Base-by-base conservation (phyloP, 2,329 filamentous ascomycete species). In the Ophiocordyceps camponoti-leonardi region DNA sequence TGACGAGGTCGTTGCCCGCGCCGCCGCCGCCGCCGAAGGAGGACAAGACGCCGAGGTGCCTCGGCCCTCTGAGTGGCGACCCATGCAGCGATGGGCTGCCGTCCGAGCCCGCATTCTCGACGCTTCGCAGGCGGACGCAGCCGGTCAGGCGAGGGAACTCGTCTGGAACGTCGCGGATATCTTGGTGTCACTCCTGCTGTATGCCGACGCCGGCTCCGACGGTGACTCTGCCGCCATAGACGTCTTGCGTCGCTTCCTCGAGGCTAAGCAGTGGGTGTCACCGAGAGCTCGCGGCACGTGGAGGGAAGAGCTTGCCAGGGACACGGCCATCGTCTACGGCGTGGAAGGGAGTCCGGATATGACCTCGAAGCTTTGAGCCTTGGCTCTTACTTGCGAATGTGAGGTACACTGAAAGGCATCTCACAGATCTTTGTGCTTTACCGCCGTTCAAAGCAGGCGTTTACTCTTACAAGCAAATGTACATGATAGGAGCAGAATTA, bases 61-160 rank as follows among this genome's bases (percentile, higher is more conserved):
- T 0, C 54, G 52, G 49, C 52, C 55, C 20, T 46, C 47, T 22
- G 55, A 53, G 16, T 61, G 60, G 53, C 49, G 54, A 1, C 56
- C 64, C 0, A 45, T 56, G 16, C 51, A 53, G 11, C 52, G 56
- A 16, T 76, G 73, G 72, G 52, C 51, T 10, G 50, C 42, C 1
- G 44, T 73, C 44, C 66, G 61, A 49, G 47, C 45, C 5, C 57
- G 58, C 14, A 47, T 74, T 14, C 62, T 62, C 16, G 45, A 40
- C 1, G 58, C 55, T 12, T 47, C 58, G 0, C 59, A 67, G 43
- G 59, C 57, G 1, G 59, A 61, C 3, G 59, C 77, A 48, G 53
- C 73, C 33, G 61, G 62, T 1, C 64, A 71, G 28, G 71, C 69
- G 1, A 62, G 72, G 42, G 57, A 60, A 5, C 48, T 73, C 1